phyloP scores from a whole-genome alignment of 805 yeast species.

The Groenewaldozyma tartarivorans region DNA sequence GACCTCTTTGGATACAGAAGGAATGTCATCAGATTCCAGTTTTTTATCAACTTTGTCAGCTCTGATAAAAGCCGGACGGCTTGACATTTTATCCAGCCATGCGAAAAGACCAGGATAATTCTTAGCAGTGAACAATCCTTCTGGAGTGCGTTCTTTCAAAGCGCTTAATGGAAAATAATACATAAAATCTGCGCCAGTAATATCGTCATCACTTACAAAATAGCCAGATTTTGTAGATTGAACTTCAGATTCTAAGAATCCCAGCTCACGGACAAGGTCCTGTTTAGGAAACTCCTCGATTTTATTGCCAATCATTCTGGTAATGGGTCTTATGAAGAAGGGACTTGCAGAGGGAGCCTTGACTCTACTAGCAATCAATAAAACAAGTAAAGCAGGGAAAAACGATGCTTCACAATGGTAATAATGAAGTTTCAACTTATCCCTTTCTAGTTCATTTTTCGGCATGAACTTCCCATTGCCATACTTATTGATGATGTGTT shows the following conservation, averaged over 20 bases:
- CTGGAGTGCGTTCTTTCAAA: neutral
- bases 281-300: constrained; percentile 41
- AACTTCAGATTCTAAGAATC: constrained; percentile 34
- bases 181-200: constrained; percentile 57
- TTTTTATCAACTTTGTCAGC: constrained; percentile 12
- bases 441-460: constrained; percentile 30
- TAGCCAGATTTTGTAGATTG: constrained; percentile 39
- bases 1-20: too few relatives aligned
- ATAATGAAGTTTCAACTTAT: constrained; percentile 40
- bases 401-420: constrained; percentile 57
- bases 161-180: constrained; percentile 36
- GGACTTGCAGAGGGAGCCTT: constrained; percentile 24
- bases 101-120: constrained; percentile 21
- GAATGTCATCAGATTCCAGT: too few relatives aligned
- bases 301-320: constrained; percentile 34
- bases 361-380: constrained; percentile 28
- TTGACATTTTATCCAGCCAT: constrained; percentile 20
- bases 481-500: constrained; percentile 41
- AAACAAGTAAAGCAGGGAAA: constrained; percentile 38
- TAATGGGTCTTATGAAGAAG: constrained; percentile 37
- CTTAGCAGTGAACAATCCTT: neutral
- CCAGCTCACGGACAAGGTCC: constrained; percentile 35
- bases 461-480: constrained; percentile 34
- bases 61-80: constrained; percentile 20
- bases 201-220: constrained; percentile 45